These are phyloP conservation scores for Haematococcus sp. DNA, from an alignment of 139 green algal species.

Conservation along the genomic window DNA sequence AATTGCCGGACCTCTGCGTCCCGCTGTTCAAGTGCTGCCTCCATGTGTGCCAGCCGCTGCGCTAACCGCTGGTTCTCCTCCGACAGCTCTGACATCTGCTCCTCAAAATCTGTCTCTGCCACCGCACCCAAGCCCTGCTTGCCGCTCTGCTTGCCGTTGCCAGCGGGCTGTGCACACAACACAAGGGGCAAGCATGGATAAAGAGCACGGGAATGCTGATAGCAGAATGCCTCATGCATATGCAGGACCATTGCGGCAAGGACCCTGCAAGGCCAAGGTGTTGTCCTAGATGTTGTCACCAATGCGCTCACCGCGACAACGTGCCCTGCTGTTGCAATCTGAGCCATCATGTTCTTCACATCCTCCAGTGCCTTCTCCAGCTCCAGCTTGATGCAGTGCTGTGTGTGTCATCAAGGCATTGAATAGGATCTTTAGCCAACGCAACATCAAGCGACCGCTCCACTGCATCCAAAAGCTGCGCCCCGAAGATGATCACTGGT, in stretches of 20 bases:
- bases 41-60: constrained; percentile 33
- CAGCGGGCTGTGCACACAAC: not conserved
- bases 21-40: constrained; percentile 4
- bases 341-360: constrained; percentile 22
- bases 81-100: constrained; percentile 36
- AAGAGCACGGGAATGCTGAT: no score
- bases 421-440: no score
- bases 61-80: constrained; percentile 35
- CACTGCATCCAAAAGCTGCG: no score
- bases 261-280: no score
- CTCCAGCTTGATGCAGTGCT: constrained; percentile 33
- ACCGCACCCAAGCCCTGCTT: constrained; percentile 21
- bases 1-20: no score
- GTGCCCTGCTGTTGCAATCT: constrained; percentile 17
- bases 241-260: no score
- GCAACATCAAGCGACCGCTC: no score
- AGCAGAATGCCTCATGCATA: no score
- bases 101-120: constrained; percentile 39
- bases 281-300: no score
- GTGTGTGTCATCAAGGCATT: not conserved
- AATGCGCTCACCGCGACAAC: constrained; percentile 1
- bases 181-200: not conserved
- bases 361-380: constrained; percentile 40
- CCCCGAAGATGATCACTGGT: no score
- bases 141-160: not conserved